These are phyloP conservation scores for Fonsecaea monophora DNA, from an alignment of 2,329 filamentous ascomycete species.

Conservation along the genomic window DNA sequence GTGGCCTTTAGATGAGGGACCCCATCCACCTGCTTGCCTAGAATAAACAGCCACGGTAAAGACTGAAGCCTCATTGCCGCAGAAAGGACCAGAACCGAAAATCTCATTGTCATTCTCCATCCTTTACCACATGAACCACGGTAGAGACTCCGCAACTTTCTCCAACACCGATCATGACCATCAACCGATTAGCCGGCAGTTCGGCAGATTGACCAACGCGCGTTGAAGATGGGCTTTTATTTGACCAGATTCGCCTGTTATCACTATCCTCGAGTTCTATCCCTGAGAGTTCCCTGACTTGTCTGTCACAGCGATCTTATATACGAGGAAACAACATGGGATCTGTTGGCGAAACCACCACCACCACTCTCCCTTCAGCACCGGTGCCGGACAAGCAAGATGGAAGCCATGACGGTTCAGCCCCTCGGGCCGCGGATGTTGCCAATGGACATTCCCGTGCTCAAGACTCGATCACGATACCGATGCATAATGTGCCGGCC, in stretches of 20 bases:
- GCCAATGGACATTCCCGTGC: neutral
- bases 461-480: slow-evolving; percentile 13
- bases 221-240: neutral
- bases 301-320: neutral
- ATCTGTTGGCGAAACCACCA: slow-evolving; percentile 10
- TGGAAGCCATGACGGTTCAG: neutral
- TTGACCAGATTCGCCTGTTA: neutral
- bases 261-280: neutral
- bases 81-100: neutral
- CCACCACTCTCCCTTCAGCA: neutral
- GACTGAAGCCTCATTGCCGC: neutral
- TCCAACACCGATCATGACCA: slow-evolving; percentile 5
- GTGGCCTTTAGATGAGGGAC: no score
- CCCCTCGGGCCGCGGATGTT: neutral
- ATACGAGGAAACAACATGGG: slow-evolving; percentile 10
- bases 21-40: neutral
- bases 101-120: neutral
- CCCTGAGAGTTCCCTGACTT: neutral
- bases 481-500: slow-evolving; percentile 20
- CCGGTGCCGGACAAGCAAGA: neutral
- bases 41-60: neutral
- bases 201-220: slow-evolving; percentile 3
- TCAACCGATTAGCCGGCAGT: slow-evolving; percentile 8
- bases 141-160: slow-evolving; percentile 16
- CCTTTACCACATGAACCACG: neutral